Evolutionary conservation across 2,329 filamentous ascomycete genomes (phyloP).

Genomic region (Fusarium sororula): DNA sequence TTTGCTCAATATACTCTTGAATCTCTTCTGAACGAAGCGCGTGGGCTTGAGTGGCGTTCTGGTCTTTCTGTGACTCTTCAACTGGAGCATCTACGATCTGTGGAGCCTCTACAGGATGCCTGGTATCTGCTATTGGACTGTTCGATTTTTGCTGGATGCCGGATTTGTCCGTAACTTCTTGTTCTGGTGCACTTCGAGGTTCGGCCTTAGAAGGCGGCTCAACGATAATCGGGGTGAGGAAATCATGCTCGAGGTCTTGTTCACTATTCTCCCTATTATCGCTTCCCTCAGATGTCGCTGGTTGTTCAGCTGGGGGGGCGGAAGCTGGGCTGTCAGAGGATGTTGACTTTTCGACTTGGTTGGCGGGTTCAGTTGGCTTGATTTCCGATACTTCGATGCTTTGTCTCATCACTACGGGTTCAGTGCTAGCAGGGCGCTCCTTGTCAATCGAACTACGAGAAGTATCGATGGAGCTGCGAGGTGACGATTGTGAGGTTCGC

Average conservation of each 20-base stretch:
- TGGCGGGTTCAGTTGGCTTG: conserved; percentile 18
- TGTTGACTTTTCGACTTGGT: background rate
- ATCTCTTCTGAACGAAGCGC: conserved; percentile 77
- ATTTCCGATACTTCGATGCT: conserved; percentile 12
- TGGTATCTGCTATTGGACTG: background rate
- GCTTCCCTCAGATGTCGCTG: background rate
- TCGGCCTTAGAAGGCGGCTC: conserved; percentile 5
- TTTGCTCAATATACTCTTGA: conserved; percentile 83
- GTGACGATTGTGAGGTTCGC: conserved; percentile 58
- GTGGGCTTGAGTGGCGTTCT: conserved; percentile 41
- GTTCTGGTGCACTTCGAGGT: background rate
- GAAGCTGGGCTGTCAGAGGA: background rate
- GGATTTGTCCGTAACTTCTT: background rate
- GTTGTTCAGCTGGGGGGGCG: background rate
- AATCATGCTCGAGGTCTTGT: background rate
- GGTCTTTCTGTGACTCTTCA: conserved; percentile 4
- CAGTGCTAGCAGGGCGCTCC: conserved; percentile 30
- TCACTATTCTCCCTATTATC: background rate
- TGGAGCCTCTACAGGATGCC: background rate
- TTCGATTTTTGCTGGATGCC: background rate
- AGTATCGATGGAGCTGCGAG: conserved; percentile 51
- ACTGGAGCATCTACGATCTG: background rate
- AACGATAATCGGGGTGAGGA: conserved; percentile 5
- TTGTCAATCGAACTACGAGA: conserved; percentile 45
- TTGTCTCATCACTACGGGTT: conserved; percentile 22